Conservation (phyloP, 495 filamentous ascomycete species). For the Penicillium atrosanguineum region DNA sequence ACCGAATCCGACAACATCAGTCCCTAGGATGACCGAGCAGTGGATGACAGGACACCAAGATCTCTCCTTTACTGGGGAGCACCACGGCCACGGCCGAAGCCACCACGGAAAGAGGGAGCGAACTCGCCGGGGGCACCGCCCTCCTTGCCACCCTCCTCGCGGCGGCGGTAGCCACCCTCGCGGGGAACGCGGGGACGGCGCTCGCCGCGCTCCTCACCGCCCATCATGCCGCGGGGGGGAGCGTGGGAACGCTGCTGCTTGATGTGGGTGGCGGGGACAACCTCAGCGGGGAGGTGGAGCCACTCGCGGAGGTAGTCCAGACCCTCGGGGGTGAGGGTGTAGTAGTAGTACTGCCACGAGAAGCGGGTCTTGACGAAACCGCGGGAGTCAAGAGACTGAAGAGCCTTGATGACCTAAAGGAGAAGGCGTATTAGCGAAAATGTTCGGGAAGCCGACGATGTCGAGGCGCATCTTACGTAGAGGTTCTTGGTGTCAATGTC, state of each 20-base stretch:
- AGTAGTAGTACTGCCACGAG: slow-evolving; percentile 99
- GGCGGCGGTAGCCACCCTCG: slow-evolving; percentile 91
- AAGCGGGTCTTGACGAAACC: slow-evolving; percentile 99
- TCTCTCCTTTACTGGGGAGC: slow-evolving; percentile 59
- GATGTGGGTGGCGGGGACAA: slow-evolving; percentile 98
- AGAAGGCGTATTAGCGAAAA: slow-evolving; percentile 3
- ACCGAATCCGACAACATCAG: slow-evolving; percentile 30
- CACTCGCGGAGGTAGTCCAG: slow-evolving; percentile 99
- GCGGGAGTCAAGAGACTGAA: slow-evolving; percentile 95
- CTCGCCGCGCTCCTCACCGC: slow-evolving; percentile 82
- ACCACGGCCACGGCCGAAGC: slow-evolving; percentile 87
- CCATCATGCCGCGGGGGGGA: slow-evolving; percentile 97
- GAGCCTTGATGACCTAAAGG: slow-evolving; percentile 88
- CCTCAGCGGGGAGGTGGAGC: slow-evolving; percentile 99
- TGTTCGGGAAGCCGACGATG: neutral
- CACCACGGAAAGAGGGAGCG: slow-evolving; percentile 93
- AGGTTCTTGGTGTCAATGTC: slow-evolving; percentile 99
- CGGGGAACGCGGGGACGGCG: slow-evolving; percentile 79
- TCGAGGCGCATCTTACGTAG: slow-evolving; percentile 49
- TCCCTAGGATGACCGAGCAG: slow-evolving; percentile 39
- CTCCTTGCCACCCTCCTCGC: slow-evolving; percentile 89
- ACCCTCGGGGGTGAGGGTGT: slow-evolving; percentile 98
- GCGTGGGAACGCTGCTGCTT: slow-evolving; percentile 99
- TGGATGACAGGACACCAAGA: slow-evolving; percentile 33
- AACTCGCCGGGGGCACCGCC: slow-evolving; percentile 93